Evolutionary conservation across 495 filamentous ascomycete species (phyloP).

Genomic region (Gamarada debralockiae): DNA sequence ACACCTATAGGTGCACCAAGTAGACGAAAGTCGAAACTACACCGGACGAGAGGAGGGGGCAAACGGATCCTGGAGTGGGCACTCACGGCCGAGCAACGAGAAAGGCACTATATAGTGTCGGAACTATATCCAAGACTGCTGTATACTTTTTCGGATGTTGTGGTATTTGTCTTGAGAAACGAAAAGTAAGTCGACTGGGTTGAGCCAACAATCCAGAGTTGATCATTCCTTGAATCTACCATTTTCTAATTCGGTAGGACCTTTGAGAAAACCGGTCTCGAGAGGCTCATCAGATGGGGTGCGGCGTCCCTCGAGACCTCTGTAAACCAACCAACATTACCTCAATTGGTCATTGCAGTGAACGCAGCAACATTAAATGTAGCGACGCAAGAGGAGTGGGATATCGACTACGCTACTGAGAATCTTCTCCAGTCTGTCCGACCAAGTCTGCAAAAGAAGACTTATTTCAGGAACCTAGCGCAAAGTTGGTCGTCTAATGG

Average conservation of each 20-base stretch:
- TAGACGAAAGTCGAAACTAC: neutral
- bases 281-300: neutral
- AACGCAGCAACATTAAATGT: neutral
- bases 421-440: neutral
- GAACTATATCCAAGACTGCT: too few relatives aligned
- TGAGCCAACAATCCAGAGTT: too few relatives aligned
- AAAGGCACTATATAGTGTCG: too few relatives aligned
- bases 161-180: too few relatives aligned
- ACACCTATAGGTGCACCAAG: neutral
- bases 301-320: neutral
- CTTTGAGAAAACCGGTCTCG: neutral
- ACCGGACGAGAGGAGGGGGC: neutral
- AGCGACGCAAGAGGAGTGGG: neutral
- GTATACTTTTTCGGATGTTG: too few relatives aligned
- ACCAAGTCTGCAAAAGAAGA: neutral
- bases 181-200: too few relatives aligned
- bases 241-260: too few relatives aligned
- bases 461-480: neutral
- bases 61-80: neutral
- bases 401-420: neutral
- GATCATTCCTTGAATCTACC: too few relatives aligned
- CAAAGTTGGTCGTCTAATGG: neutral
- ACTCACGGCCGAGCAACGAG: too few relatives aligned
- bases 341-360: neutral
- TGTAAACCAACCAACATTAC: neutral